A percentile compares a stretch with the other conserved stretches of the same genome.
Evolutionary conservation across 148 eudicot species (phyloP).

Genomic region (Simmondsia chinensis): DNA sequence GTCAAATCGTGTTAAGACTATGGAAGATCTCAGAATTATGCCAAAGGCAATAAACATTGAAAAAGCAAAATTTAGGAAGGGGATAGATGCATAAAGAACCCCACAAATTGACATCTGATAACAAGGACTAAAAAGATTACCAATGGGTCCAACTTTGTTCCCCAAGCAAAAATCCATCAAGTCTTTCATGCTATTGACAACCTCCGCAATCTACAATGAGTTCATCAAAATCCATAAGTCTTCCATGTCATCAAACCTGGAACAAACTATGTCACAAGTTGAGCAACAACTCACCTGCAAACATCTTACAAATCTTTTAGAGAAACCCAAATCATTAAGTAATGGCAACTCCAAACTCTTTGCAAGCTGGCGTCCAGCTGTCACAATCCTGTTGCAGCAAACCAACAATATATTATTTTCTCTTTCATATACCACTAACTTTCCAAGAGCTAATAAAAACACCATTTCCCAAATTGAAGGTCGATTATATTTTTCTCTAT

Average conservation of each 20-base stretch:
- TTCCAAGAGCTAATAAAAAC: too few species aligned
- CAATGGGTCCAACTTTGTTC: constrained; percentile 40
- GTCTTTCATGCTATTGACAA: constrained; percentile 36
- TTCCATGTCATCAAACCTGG: neutral
- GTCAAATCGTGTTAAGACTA: too few species aligned
- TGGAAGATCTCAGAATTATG: too few species aligned
- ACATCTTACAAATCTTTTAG: constrained; percentile 32
- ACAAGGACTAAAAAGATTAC: constrained; percentile 25
- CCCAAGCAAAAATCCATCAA: constrained; percentile 28
- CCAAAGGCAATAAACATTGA: too few species aligned
- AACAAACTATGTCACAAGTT: neutral
- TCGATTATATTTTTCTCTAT: too few species aligned
- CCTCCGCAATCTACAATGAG: constrained; percentile 34
- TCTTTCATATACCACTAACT: too few species aligned
- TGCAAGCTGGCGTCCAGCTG: constrained; percentile 25
- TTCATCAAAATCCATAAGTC: neutral
- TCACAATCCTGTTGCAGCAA: constrained; percentile 21
- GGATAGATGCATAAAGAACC: too few species aligned
- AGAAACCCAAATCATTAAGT: constrained; percentile 49
- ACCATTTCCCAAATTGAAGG: too few species aligned
- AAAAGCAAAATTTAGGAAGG: too few species aligned
- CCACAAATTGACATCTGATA: neutral
- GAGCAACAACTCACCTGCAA: constrained; percentile 35
- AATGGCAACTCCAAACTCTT: constrained; percentile 22
- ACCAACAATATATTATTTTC: too few species aligned